Base-by-base conservation (phyloP, 305 asterid genomes). In the Ilex paraguariensis region DNA sequence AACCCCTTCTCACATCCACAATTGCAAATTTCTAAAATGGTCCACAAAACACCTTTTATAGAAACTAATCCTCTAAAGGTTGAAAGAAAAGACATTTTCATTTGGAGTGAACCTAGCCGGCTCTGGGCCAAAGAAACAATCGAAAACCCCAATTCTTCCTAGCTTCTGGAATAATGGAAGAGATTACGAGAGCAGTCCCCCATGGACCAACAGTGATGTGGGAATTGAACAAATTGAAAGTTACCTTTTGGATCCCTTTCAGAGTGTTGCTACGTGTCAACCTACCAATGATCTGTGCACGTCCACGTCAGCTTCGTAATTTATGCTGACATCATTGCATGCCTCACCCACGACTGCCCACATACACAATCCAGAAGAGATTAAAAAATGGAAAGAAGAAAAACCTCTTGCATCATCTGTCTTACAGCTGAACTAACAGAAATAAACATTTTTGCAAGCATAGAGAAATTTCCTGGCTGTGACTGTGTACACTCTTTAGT, bases 341-440 rank as follows among this genome's bases (percentile, higher is more conserved):
- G 62, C 50, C 70, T 79, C 79, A 70, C 51, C 69, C 76, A 77
- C 80, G 81, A 72, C 46, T 64, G 36, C 61, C 50, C 54, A 60
- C 68, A 62, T 53, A 65, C 48, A 50, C 17, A 63, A 56, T 61
- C 42, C 65, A 55, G 65, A 39, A 60, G 13, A 49, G 13, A 28
- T 57, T 48, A 16, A 60, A 52, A 68, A 40, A 48, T 15, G 31
- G 42, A 10, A 48, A 14, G 15, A n/a, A 3, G 42, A 15, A 44
- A 61, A 30, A 32, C 67, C 54, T 50, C 61, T 54, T 59, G 31
- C 61, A 60, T 42, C 56, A 56, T 39, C 68, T 31, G 40, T 33
- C 55, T 60, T 63, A 63, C 66, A 63, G 39, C 56, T 67, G 54
- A 67, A 63, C 62, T 4, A 39, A 54, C 56, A 67, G 31, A 44